These are phyloP conservation scores for Boletellus ananiceps DNA, from an alignment of 768 basidiomycete genomes.

Conservation along the genomic window DNA sequence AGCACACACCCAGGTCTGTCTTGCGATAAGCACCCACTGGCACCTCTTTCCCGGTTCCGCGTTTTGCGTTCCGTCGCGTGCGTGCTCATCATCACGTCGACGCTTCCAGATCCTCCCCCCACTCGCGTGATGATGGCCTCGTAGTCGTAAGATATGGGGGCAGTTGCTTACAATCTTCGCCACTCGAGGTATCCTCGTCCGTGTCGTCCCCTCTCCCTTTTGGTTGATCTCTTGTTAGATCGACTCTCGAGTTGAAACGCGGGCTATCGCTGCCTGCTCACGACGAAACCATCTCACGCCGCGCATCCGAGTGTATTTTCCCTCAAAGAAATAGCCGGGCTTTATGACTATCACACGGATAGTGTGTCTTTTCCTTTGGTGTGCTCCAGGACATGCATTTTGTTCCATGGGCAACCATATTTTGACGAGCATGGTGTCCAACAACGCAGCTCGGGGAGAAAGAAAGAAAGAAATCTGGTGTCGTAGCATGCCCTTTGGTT, in stretches of 20 bases:
- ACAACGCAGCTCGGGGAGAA: background rate
- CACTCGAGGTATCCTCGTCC: background rate
- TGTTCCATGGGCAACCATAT: slow-evolving; percentile 17
- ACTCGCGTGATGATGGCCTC: background rate
- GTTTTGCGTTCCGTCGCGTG: too few species aligned
- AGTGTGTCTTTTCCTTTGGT: slow-evolving; percentile 17
- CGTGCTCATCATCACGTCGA: background rate
- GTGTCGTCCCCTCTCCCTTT: background rate
- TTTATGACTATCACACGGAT: slow-evolving; percentile 28
- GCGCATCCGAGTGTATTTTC: slow-evolving; percentile 14
- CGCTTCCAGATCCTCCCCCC: background rate
- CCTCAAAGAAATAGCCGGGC: slow-evolving; percentile 17
- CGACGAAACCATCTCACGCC: slow-evolving; percentile 1
- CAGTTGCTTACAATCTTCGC: background rate
- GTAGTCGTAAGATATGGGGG: background rate
- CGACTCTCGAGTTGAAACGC: background rate
- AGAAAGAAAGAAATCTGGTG: background rate
- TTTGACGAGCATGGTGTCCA: slow-evolving; percentile 1
- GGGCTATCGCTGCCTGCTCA: slow-evolving; percentile 16
- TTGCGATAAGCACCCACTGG: background rate
- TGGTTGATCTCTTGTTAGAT: background rate
- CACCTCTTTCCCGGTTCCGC: background rate
- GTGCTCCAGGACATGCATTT: slow-evolving; percentile 8
- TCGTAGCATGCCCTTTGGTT: too few species aligned
- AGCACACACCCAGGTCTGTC: background rate